These are phyloP conservation scores for Schoenoplectus triqueter DNA, from an alignment of 202 grass and related monocot genomes.

Conservation along the genomic window DNA sequence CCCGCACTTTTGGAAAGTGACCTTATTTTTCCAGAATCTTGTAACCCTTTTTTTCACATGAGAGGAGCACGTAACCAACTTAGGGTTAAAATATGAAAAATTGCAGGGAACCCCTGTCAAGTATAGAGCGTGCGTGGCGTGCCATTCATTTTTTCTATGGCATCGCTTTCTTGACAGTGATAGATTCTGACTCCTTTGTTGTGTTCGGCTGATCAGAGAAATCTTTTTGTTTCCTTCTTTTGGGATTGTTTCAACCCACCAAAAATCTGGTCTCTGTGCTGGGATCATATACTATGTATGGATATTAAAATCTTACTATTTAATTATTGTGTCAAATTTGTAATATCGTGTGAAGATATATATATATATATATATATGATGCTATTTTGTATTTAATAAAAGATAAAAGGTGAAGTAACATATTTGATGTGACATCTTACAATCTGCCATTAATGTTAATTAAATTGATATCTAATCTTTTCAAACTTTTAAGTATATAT, in stretches of 20 bases:
- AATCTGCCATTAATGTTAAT: no score
- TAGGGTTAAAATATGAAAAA: slow-evolving; percentile 23
- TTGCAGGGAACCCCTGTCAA: slow-evolving; percentile 20
- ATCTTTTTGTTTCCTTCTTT: neutral
- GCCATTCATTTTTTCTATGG: slow-evolving; percentile 26
- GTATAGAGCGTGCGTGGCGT: neutral
- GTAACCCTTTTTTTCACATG: neutral
- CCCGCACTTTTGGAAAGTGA: neutral
- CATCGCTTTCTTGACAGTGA: slow-evolving; percentile 24
- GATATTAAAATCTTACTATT: slow-evolving; percentile 7
- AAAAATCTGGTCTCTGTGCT: neutral
- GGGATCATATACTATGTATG: neutral
- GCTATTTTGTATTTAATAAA: no score
- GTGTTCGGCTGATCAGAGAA: neutral
- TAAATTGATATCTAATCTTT: no score
- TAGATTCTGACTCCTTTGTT: slow-evolving; percentile 23
- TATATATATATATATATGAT: no score
- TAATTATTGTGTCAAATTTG: neutral
- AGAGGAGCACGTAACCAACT: slow-evolving; percentile 25
- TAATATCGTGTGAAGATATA: slow-evolving; percentile 12
- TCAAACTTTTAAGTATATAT: no score
- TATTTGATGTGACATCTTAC: no score
- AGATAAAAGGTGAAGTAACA: no score
- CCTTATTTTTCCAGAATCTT: no score
- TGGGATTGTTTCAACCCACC: slow-evolving; percentile 17